Evolutionary conservation across 176 grass and related monocot species (phyloP), one percentile per base, ranked within the genome.

Genomic region (Aegilops sharonensis): DNA sequence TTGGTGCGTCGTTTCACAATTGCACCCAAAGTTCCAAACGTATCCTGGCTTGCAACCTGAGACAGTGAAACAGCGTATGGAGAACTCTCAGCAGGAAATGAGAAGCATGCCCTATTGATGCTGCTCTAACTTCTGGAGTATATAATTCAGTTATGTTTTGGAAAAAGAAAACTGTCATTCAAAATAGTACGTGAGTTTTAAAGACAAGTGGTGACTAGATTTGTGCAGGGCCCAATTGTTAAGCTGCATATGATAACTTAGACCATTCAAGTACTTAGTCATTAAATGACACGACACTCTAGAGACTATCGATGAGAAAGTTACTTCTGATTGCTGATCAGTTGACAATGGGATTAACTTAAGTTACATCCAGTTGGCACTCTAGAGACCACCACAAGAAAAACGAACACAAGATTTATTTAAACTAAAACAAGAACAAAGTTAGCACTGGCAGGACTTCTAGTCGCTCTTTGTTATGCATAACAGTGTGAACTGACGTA

Each of bases 41-140:
- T 99, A 61, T 99, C 94, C 82, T 94, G 97, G 87, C 97, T 99
- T 88, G 94, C 97, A 88, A 99, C 92, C 97, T 99, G 85, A 57
- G 81, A 64, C 11, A 77, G 39, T 99, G 80, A 48, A 84, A 64
- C 15, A 77, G 32, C 11, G 2, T 73, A 80, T 65, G 11, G 14
- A 52, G 27, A 84, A 84, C 32, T 73, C 18, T 88, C 62, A 94
- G 63, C 1, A 78, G 12, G 3, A 76, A 75, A n/a, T 24, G 34
- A 79, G 72, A 85, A 72, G 24, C 78, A 59, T 59, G 20, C 43
- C 45, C 24, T 67, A 11, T 56, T 78, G 65, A 56, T 79, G 32
- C 56, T 79, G 57, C 42, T 78, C 63, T 65, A 79, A 78, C 54
- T 64, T 84, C 25, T 72, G 63, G 15, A 50, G 57, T 57, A 66